These are phyloP conservation scores for Colletotrichum orchidophilum DNA, from an alignment of 2,329 filamentous ascomycete genomes.

Conservation along the genomic window DNA sequence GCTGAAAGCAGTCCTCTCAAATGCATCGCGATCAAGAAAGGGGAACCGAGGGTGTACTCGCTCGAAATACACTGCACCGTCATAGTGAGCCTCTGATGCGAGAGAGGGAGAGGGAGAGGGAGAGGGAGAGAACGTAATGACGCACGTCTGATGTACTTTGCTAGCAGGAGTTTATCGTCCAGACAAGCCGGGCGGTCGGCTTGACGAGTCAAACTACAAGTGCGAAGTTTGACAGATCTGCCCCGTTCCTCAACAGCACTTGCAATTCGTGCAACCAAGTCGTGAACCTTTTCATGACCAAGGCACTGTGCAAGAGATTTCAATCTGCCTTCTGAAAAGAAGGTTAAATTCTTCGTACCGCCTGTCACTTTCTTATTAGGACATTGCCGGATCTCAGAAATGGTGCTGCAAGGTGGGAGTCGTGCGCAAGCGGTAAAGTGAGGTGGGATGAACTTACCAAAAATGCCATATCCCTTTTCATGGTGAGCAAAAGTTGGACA, in stretches of 20 bases:
- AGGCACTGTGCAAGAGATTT: conserved; percentile 41
- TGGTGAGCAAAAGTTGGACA: background rate
- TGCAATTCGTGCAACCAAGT: conserved; percentile 41
- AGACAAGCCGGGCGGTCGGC: conserved; percentile 4
- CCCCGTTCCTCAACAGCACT: conserved; percentile 32
- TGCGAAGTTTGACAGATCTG: conserved; percentile 5
- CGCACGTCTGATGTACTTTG: conserved; percentile 26
- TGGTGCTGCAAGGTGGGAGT: too few relatives aligned
- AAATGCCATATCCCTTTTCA: conserved; percentile 41
- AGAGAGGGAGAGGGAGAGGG: background rate
- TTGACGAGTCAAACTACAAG: background rate
- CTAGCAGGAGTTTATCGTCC: conserved; percentile 5
- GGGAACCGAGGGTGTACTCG: conserved; percentile 48
- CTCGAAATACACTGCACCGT: conserved; percentile 48
- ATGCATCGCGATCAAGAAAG: conserved; percentile 42
- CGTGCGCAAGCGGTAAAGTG: too few relatives aligned
- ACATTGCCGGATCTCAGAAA: too few relatives aligned
- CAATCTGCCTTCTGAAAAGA: conserved; percentile 44
- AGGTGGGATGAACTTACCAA: too few relatives aligned
- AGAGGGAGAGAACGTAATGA: background rate
- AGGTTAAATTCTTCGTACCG: conserved; percentile 38
- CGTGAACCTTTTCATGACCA: conserved; percentile 40
- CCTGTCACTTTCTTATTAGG: background rate
- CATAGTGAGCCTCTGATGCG: background rate
- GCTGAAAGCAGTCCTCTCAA: conserved; percentile 17